These are phyloP conservation scores for Gliomastix tumulicola DNA, from an alignment of 2,329 filamentous ascomycete species.

Conservation along the genomic window DNA sequence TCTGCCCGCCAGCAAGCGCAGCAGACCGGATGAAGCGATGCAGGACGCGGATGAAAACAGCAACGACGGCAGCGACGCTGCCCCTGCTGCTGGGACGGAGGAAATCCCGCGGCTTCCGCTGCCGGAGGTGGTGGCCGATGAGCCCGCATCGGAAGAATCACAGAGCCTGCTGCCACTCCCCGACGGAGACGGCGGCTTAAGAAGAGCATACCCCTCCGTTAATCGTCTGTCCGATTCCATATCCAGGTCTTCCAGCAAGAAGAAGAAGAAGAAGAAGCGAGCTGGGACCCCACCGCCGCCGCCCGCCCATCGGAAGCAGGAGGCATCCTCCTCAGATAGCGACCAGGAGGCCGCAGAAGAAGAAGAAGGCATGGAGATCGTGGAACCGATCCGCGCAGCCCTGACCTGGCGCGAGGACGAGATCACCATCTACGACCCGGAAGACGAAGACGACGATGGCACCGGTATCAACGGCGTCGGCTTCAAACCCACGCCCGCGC, in stretches of 20 bases:
- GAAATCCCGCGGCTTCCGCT: no score
- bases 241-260: no score
- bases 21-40: conserved; percentile 22
- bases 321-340: no score
- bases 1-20: conserved; percentile 29
- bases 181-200: conserved; percentile 1
- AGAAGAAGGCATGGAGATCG: conserved; percentile 27
- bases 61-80: conserved; percentile 9
- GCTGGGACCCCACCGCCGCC: conserved; percentile 29
- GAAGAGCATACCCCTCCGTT: conserved; percentile 26
- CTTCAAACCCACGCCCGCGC: conserved; percentile 56
- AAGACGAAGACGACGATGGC: conserved; percentile 60
- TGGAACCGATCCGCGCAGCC: conserved; percentile 49
- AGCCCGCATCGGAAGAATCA: background rate
- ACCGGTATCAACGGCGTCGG: conserved; percentile 62
- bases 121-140: conserved; percentile 5
- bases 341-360: conserved; percentile 12
- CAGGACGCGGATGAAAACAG: no score
- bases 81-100: conserved; percentile 4
- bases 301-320: conserved; percentile 13
- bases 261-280: conserved; percentile 15
- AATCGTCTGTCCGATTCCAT: conserved; percentile 30
- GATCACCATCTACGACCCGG: conserved; percentile 58
- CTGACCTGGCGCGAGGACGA: conserved; percentile 64
- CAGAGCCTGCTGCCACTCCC: no score